These are phyloP conservation scores for Panicum virgatum DNA, from an alignment of 202 grass and related monocot genomes.

Conservation along the genomic window DNA sequence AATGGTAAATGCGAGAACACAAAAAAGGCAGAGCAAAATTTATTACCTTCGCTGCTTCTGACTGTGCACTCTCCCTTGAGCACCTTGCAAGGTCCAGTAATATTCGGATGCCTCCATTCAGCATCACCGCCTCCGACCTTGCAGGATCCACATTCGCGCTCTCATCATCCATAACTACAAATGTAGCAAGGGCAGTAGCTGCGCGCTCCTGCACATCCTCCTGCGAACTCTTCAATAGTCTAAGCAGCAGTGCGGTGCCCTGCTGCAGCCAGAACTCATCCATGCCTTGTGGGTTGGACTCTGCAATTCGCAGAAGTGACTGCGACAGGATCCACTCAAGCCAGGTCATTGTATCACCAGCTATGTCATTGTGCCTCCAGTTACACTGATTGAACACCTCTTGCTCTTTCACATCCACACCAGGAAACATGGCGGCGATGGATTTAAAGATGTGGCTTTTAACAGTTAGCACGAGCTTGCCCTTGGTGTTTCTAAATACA, in stretches of 20 bases:
- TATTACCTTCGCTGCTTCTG: slow-evolving; percentile 95
- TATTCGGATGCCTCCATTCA: slow-evolving; percentile 81
- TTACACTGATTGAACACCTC: slow-evolving; percentile 64
- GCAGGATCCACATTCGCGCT: slow-evolving; percentile 87
- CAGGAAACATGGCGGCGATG: slow-evolving; percentile 53
- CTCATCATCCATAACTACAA: slow-evolving; percentile 97
- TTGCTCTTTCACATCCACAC: slow-evolving; percentile 50
- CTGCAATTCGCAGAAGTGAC: slow-evolving; percentile 79
- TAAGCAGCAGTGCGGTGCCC: slow-evolving; percentile 77
- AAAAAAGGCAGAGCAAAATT: slow-evolving; percentile 25
- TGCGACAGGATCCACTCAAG: slow-evolving; percentile 89
- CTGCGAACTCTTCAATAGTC: slow-evolving; percentile 74
- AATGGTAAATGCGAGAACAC: slow-evolving; percentile 18
- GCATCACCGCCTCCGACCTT: slow-evolving; percentile 89
- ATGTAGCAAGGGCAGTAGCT: slow-evolving; percentile 85
- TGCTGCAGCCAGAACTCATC: slow-evolving; percentile 93
- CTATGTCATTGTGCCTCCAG: slow-evolving; percentile 53
- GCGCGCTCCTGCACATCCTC: slow-evolving; percentile 93
- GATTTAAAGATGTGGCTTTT: slow-evolving; percentile 61
- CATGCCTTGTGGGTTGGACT: slow-evolving; percentile 75
- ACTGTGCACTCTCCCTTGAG: slow-evolving; percentile 85
- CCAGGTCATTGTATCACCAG: slow-evolving; percentile 77
- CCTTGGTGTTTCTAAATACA: slow-evolving; percentile 71
- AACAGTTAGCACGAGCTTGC: slow-evolving; percentile 79
- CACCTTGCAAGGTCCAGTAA: slow-evolving; percentile 82